Evolutionary conservation across 352 stramenopile genomes (phyloP), one percentile per base, ranked within the genome.

Genomic region (Phytophthora chlamydospora): DNA sequence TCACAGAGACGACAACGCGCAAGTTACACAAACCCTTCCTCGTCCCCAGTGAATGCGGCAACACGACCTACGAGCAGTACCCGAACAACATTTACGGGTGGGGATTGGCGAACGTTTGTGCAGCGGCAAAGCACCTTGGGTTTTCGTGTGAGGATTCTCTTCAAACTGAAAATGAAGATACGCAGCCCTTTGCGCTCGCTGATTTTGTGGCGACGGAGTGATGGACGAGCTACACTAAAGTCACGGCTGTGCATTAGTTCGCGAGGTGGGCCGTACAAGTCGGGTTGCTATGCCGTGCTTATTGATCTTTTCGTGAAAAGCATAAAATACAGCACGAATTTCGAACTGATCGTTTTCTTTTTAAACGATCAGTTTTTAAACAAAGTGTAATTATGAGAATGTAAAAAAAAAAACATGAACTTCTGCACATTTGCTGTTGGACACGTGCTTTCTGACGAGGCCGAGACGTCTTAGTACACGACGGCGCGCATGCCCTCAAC

Each of bases 41-140:
- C 24, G 80, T 92, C 17, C 80, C 79, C 4, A 88, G 75, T 40
- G 56, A 56, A 34, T 92, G 83, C 33, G 83, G 80, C 3, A 84
- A 85, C 34, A 90, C 76, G 10, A 75, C 67, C 2, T 92, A 90
- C 56, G 56, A 79, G 36, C 43, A 82, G 43, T 92, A 78, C 19
- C 83, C 83, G 0, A 92, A 92, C 64, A 92, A 92, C 47, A 89
- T 92, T 38, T 92, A 92, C 57, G 80, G 83, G 9, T 89, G 68
- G 60, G 83, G 83, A 0, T 27, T 92, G 24, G 65, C 58, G 21
- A 79, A 92, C 45, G 78, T 88, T 31, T 88, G 76, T 45, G 48
- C 46, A 8, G 81, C 79, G 9, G 77, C 80, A 9, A 68, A 67
- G 2, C 48, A 61, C 3, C 60, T 88, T 9, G 76, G 75, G 0